Evolutionary conservation across 805 yeast genomes (phyloP).

Genomic region (Yamadazyma phyllophila): DNA sequence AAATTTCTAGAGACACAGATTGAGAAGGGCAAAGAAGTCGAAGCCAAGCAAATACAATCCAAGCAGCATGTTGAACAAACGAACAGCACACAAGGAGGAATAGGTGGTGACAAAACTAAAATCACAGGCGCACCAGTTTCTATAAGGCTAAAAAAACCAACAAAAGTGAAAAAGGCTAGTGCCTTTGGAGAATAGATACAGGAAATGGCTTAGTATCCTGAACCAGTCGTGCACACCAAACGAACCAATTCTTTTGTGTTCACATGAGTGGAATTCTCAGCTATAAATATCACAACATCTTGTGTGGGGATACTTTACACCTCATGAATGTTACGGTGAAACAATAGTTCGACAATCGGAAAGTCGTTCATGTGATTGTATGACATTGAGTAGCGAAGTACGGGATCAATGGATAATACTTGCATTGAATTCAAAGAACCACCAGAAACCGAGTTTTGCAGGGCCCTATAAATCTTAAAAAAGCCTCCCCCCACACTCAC

Average conservation of each 20-base stretch:
- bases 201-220: background rate
- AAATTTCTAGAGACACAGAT: constrained; percentile 51
- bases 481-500: too few species aligned
- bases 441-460: too few species aligned
- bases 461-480: too few species aligned
- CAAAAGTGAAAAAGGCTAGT: constrained; percentile 2
- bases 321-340: too few species aligned
- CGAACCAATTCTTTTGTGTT: background rate
- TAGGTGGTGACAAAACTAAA: background rate
- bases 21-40: constrained; percentile 30
- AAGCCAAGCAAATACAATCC: background rate
- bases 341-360: too few species aligned
- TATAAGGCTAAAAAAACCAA: constrained; percentile 3
- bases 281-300: too few species aligned
- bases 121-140: background rate
- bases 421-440: too few species aligned
- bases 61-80: background rate
- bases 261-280: background rate
- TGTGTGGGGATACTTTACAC: too few species aligned
- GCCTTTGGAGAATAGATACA: constrained; percentile 2
- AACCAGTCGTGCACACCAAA: background rate
- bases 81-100: too few species aligned
- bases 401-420: too few species aligned
- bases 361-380: too few species aligned
- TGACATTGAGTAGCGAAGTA: too few species aligned